Conservation (phyloP, 106 monocot genomes). For the Phalaenopsis aphrodite region DNA sequence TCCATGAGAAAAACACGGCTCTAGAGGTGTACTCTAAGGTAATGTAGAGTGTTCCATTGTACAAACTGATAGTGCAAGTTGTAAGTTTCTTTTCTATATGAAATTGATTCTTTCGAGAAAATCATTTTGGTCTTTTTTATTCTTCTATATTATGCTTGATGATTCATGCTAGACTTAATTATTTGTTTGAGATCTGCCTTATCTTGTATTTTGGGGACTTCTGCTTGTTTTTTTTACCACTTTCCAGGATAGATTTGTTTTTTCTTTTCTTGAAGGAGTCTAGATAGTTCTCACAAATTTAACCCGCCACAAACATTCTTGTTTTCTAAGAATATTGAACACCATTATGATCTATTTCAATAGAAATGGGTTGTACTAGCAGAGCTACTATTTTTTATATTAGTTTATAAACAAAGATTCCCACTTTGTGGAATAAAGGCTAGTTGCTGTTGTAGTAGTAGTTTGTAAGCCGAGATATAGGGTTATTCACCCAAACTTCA, state of each 20-base stretch:
- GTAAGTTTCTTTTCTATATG: not conserved
- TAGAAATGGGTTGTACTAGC: not conserved
- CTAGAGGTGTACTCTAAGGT: slow-evolving; percentile 55
- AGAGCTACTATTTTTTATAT: not conserved
- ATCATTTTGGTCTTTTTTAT: not conserved
- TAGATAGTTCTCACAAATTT: not conserved
- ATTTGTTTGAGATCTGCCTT: not conserved
- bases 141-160: not conserved
- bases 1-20: slow-evolving; percentile 40
- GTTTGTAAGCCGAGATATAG: too few relatives aligned
- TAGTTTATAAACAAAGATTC: not conserved
- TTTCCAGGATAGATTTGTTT: not conserved
- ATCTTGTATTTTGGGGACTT: too few relatives aligned
- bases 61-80: not conserved
- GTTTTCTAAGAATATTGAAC: not conserved
- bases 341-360: not conserved
- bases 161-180: not conserved
- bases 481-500: too few relatives aligned
- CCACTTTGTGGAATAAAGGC: too few relatives aligned
- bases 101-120: not conserved
- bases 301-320: not conserved
- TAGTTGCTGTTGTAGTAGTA: too few relatives aligned
- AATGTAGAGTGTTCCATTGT: not conserved
- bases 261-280: not conserved
- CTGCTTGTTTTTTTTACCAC: not conserved